Evolutionary conservation across 768 basidiomycete species (phyloP).

Genomic region (Crucibulum laeve): DNA sequence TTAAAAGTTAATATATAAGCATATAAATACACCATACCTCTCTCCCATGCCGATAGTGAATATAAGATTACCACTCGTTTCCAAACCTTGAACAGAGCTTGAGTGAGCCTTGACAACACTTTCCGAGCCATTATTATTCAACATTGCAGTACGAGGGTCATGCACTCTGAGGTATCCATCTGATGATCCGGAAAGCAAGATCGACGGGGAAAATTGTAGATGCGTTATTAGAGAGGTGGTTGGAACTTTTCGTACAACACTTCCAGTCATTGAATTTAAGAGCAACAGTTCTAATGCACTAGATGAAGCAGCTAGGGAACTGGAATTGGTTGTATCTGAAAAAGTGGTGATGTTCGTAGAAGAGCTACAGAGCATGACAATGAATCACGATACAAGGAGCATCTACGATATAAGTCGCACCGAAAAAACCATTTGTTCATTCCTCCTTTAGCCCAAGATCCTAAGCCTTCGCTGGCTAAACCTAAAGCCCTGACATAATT

Average conservation of each 20-base stretch:
- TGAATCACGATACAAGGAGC: neutral
- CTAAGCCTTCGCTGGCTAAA: conserved; percentile 58
- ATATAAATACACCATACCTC: conserved; percentile 48
- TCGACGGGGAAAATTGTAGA: conserved; percentile 60
- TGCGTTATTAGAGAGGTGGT: conserved; percentile 60
- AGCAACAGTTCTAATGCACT: conserved; percentile 58
- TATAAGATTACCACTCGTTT: conserved; percentile 72
- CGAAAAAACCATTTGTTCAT: conserved; percentile 78
- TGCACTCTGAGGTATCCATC: conserved; percentile 76
- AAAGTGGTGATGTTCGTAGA: conserved; percentile 32
- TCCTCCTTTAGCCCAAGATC: conserved; percentile 82
- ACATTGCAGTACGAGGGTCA: conserved; percentile 60
- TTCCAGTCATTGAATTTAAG: conserved; percentile 73
- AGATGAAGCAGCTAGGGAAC: conserved; percentile 57
- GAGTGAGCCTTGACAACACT: conserved; percentile 72
- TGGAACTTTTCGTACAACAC: conserved; percentile 49
- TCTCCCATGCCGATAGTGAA: conserved; percentile 87
- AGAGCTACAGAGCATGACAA: conserved; percentile 16
- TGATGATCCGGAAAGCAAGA: conserved; percentile 61
- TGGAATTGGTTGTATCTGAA: conserved; percentile 45
- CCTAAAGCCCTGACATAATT: conserved; percentile 69
- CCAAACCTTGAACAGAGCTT: conserved; percentile 78
- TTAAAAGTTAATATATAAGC: conserved; percentile 8
- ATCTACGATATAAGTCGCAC: conserved; percentile 31
- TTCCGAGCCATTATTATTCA: conserved; percentile 42